These are phyloP conservation scores for Trypanosoma lewisi DNA, from an alignment of 208 protist genomes.

Conservation along the genomic window DNA sequence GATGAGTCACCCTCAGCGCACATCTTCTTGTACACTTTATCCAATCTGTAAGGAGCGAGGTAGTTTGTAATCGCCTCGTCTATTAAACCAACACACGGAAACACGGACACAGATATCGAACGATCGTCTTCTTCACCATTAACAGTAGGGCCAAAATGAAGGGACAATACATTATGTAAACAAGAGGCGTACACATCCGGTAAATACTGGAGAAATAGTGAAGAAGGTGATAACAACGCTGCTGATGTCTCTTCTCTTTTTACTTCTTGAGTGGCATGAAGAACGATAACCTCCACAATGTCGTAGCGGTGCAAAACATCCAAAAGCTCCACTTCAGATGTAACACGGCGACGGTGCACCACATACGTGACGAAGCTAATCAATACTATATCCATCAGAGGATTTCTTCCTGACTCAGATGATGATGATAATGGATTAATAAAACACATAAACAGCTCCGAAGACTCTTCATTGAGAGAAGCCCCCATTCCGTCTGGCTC, in stretches of 20 bases:
- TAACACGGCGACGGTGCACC: conserved; percentile 25
- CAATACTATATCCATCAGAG: conserved; percentile 39
- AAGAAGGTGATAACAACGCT: not conserved
- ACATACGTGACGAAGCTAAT: conserved; percentile 71
- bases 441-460: conserved; percentile 76
- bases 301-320: conserved; percentile 71
- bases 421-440: conserved; percentile 12
- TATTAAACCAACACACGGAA: conserved; percentile 17
- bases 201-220: conserved; percentile 28
- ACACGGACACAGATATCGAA: conserved; percentile 25
- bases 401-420: not conserved
- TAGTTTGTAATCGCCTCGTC: conserved; percentile 49
- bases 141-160: conserved; percentile 70
- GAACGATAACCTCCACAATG: conserved; percentile 72
- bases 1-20: not conserved
- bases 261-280: conserved; percentile 10
- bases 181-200: conserved; percentile 38
- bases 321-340: conserved; percentile 49
- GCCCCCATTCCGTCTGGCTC: not conserved
- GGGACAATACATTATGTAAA: conserved; percentile 47
- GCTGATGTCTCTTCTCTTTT: not conserved
- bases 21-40: conserved; percentile 50
- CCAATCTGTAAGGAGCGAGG: conserved; percentile 54
- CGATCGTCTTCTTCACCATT: conserved; percentile 76
- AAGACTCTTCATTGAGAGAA: conserved; percentile 29